A percentile compares a stretch with the other conserved stretches of the same genome.
Conservation (phyloP, 1,284 basidiomycete species). For the Heterobasidion occidentale region DNA sequence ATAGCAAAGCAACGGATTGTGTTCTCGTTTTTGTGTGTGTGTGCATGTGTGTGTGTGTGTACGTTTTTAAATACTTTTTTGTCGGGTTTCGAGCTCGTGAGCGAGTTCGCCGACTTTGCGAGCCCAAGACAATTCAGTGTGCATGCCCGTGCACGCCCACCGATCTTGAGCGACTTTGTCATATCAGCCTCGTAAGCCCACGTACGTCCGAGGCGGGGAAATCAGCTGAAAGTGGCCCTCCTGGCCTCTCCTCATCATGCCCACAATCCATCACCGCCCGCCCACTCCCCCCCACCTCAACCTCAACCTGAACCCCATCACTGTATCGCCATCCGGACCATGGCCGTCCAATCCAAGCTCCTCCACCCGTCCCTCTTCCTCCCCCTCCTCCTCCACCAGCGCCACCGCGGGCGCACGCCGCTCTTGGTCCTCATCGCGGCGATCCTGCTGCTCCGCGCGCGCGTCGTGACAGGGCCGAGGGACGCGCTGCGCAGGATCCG, state of each 20-base stretch:
- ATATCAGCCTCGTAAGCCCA: no score
- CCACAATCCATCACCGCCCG: background rate
- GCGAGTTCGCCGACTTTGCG: no score
- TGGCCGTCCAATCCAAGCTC: slow-evolving; percentile 1
- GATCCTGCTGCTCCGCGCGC: slow-evolving; percentile 38
- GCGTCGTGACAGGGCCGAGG: slow-evolving; percentile 27
- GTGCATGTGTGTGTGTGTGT: no score
- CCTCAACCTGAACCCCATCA: background rate
- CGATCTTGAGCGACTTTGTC: no score
- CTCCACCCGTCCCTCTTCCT: background rate
- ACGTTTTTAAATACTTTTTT: no score
- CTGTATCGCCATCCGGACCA: background rate
- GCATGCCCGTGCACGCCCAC: no score
- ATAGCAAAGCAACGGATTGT: no score
- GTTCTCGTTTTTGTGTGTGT: no score
- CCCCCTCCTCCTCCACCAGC: background rate
- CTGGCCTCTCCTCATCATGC: background rate
- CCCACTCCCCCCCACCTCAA: background rate
- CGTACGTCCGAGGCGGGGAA: background rate
- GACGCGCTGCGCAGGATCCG: slow-evolving; percentile 18
- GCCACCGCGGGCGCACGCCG: background rate
- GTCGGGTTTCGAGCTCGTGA: no score
- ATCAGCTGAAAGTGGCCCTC: background rate
- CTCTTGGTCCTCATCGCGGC: slow-evolving; percentile 11
- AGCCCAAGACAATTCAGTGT: no score